phyloP scores from a whole-genome alignment of 2,329 filamentous ascomycete genomes.

The Clarireedia homoeocarpa region DNA sequence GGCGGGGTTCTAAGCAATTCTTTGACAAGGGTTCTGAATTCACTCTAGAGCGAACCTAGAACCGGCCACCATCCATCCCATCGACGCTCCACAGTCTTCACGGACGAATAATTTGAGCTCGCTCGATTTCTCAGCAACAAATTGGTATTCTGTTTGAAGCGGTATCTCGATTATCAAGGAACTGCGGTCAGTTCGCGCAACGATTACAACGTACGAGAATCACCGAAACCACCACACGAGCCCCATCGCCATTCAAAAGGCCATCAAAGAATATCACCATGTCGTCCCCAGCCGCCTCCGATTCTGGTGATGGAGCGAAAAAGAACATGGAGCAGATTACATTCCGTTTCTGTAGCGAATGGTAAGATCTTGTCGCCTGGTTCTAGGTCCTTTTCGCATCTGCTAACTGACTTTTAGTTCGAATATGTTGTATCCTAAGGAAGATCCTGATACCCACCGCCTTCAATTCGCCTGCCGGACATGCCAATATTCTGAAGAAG shows the following conservation, averaged over 20 bases:
- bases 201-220: no score
- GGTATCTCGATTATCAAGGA: background rate
- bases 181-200: background rate
- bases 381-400: slow-evolving; percentile 3
- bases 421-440: slow-evolving; percentile 96
- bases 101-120: no score
- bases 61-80: background rate
- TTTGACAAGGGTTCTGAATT: background rate
- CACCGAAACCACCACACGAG: background rate
- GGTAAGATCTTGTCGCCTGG: slow-evolving; percentile 40
- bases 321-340: slow-evolving; percentile 72
- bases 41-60: no score
- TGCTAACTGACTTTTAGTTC: slow-evolving; percentile 46
- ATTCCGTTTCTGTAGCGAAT: slow-evolving; percentile 97
- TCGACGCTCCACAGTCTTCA: background rate
- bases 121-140: background rate
- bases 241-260: background rate
- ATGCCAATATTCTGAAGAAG: slow-evolving; percentile 84
- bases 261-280: slow-evolving; percentile 31
- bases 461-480: slow-evolving; percentile 95
- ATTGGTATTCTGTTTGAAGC: no score
- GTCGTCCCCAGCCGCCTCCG: slow-evolving; percentile 50
- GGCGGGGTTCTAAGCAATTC: slow-evolving; percentile 1
- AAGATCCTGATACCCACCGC: slow-evolving; percentile 75
- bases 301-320: slow-evolving; percentile 33